Base-by-base conservation (phyloP, 192 early-diverging fungal genomes). In the Bifiguratus adelaidae region DNA sequence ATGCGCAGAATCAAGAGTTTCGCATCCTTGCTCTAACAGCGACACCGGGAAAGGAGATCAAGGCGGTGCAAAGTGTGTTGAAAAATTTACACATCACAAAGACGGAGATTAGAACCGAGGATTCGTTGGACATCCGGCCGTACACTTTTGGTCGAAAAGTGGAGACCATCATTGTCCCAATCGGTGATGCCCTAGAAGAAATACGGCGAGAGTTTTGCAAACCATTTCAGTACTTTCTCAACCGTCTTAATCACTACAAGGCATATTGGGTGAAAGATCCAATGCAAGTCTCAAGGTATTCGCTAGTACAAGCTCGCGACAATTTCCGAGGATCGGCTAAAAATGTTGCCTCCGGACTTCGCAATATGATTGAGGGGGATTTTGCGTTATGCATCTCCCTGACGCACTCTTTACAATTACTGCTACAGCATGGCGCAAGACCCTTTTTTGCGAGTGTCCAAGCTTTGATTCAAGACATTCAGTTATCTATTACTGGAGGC, bases 81-180 rank as follows among this genome's bases (percentile, higher is more conserved):
- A 52, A 70, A 9, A 86, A 89, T 33, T 63, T 93, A 21, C 74
- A 78, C 25, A 89, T 94, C 28, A 62, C 77, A 18, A 72, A 78
- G 25, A 82, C 92, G 18, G 86, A 92, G 59, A 65, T 91, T 29
- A 68, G 93, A 16, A 91, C 89, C 1, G 93, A 96, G 53, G 91
- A 91, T 42, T 87, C 83, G 1, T 57, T 82, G 33, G 93, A 96
- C 50, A 74, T 96, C 3, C 70, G 67, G 29, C 72, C 73, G 3
- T 94, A 83, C 51, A 78, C 80, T 1, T 77, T 80, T 49, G 75
- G 78, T 21, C 72, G 85, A 1, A 65, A 26, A 0, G 60, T 87
- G 18, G 77, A 88, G n/a, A 70, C 72, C 20, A 57, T 87, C 2
- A 71, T 86, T 4, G 64, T 92, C 0, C 63, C 77, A 3, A 51